phyloP scores from a whole-genome alignment of 208 protist genomes.

The Naegleria fowleri region DNA sequence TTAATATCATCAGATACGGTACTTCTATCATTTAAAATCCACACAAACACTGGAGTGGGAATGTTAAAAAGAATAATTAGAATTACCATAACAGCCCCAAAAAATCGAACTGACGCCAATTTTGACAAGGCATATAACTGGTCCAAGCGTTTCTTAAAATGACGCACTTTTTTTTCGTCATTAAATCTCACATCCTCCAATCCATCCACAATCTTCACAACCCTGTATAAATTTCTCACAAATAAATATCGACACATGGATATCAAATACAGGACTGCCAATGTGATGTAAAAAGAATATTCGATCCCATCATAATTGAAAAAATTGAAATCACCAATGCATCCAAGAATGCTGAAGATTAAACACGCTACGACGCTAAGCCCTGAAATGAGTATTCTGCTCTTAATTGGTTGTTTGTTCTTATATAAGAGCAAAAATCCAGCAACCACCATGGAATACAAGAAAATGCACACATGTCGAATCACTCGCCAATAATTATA shows the following conservation, averaged over 20 bases:
- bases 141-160: background rate
- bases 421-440: background rate
- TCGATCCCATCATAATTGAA: background rate
- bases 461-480: background rate
- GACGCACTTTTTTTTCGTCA: background rate
- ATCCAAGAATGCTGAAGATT: background rate
- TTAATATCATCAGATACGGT: background rate
- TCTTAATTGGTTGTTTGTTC: background rate
- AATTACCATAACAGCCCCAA: background rate
- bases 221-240: background rate
- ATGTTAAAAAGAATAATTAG: background rate
- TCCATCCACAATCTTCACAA: background rate
- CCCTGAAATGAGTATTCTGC: background rate
- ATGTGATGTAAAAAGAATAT: background rate
- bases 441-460: background rate
- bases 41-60: background rate
- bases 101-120: background rate
- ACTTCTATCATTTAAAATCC: background rate
- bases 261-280: background rate
- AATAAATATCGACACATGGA: background rate
- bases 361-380: background rate
- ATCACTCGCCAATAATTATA: background rate
- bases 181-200: background rate
- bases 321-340: background rate
- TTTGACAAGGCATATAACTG: background rate